Evolutionary conservation across 192 early-diverging fungal species (phyloP), one percentile per base, ranked within the genome.

Genomic region (Jimgerdemannia flammicorona): DNA sequence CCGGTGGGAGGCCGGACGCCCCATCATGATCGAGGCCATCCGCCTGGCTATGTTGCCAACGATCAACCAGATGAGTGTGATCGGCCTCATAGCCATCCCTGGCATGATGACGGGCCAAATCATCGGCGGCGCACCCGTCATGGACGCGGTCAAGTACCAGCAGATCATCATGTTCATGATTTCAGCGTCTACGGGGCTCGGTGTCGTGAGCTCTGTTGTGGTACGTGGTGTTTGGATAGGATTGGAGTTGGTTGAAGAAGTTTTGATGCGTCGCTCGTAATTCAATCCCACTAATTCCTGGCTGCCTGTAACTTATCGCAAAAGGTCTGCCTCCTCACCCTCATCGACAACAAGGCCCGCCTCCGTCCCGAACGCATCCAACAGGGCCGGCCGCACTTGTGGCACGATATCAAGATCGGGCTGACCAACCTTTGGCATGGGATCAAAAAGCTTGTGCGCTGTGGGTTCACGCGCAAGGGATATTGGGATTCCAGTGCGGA

Each of bases 91-190:
- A 43, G 93, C 94, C 14, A 96, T 96, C 67, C 95, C 95, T 1
- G 95, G 92, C 3, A 86, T 93, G 83, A 95, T 96, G 95, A 94
- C 91, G 0, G 95, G 95, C 41, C 94, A 94, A 76, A 87, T 95
- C 64, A 86, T 97, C 68, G 93, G 91, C n/a, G 95, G 95, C 43
- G 89, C 94, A 0, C 84, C 90, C 7, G 90, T 95, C 41, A 85
- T 89, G 73, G 87, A 94, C 64, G 94, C 95, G 0, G 91, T 90
- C n/a, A 84, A 89, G 67, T 95, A 93, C 73, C 94, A 95, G 78
- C 90, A 93, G 73, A 91, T 95, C 67, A 91, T 97, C 67, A 89
- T 94, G 87, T 95, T 94, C 76, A 92, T 97, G 91, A 91, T 97
- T 29, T 87, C 88, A 18, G 90, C 93, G 0, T 88, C 89, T n/a